A percentile compares a stretch with the other conserved stretches of the same genome.
Evolutionary conservation across 768 basidiomycete genomes (phyloP).

Genomic region (Piloderma croceum): DNA sequence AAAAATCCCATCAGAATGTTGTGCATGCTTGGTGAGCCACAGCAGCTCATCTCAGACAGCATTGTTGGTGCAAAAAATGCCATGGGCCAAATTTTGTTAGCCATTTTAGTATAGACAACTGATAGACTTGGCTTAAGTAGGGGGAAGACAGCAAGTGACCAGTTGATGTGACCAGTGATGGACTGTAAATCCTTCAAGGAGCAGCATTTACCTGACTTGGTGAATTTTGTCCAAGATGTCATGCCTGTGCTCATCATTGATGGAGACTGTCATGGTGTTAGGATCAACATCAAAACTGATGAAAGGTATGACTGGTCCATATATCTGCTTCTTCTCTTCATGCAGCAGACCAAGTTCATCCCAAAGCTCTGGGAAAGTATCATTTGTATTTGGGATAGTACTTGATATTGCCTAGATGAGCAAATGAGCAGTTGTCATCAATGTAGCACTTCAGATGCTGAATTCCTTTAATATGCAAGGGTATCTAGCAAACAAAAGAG

Average conservation of each 20-base stretch:
- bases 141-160: slow-evolving; percentile 23
- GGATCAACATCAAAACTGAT: slow-evolving; percentile 29
- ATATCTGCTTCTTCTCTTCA: slow-evolving; percentile 19
- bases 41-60: no score
- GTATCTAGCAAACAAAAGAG: no score
- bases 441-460: no score
- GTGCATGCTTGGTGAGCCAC: no score
- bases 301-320: slow-evolving; percentile 13
- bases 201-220: no score
- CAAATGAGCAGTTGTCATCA: no score
- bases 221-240: slow-evolving; percentile 11
- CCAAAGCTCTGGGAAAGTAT: slow-evolving; percentile 17
- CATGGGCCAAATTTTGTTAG: slow-evolving; percentile 12
- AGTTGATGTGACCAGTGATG: slow-evolving; percentile 22
- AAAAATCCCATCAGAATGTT: slow-evolving; percentile 9
- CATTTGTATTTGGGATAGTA: slow-evolving; percentile 21
- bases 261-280: no score
- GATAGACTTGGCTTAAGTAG: slow-evolving; percentile 18
- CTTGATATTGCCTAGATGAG: slow-evolving; percentile 10
- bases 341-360: slow-evolving; percentile 23
- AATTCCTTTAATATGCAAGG: no score
- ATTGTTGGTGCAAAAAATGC: slow-evolving; percentile 12
- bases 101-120: slow-evolving; percentile 18
- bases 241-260: slow-evolving; percentile 6
- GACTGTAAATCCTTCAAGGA: slow-evolving; percentile 16